phyloP scores from a whole-genome alignment of 164 flowering plant genomes.

The Liquidambar formosana region DNA sequence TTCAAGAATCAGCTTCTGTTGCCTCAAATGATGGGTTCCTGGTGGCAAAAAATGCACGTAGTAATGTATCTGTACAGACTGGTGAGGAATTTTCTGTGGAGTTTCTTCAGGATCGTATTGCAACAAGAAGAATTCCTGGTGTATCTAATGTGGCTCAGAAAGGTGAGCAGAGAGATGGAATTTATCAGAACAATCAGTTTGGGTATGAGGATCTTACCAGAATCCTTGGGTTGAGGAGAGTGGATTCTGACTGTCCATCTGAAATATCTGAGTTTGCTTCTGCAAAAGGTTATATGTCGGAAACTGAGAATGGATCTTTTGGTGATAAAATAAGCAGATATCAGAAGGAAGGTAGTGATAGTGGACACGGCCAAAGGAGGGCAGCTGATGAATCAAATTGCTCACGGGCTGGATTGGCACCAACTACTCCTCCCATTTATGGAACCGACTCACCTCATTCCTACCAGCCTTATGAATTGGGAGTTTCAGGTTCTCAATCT shows the following conservation, averaged over 20 bases:
- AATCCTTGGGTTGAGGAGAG: slow-evolving; percentile 37
- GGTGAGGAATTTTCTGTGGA: slow-evolving; percentile 41
- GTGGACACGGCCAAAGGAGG: slow-evolving; percentile 16
- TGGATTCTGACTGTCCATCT: slow-evolving; percentile 33
- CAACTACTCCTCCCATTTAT: slow-evolving; percentile 10
- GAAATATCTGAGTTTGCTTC: slow-evolving; percentile 28
- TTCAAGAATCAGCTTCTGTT: slow-evolving; percentile 9
- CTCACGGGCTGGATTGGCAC: slow-evolving; percentile 11
- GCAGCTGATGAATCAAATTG: slow-evolving; percentile 14
- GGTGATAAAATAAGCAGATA: slow-evolving; percentile 12
- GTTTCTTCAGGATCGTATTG: slow-evolving; percentile 29
- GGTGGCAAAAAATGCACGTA: slow-evolving; percentile 13
- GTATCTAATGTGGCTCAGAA: slow-evolving; percentile 12
- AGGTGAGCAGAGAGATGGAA: slow-evolving; percentile 6
- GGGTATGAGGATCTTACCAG: slow-evolving; percentile 35
- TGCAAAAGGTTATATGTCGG: slow-evolving; percentile 19
- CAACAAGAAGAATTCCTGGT: slow-evolving; percentile 9
- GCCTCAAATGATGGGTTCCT: background rate
- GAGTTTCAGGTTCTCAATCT: slow-evolving; percentile 19
- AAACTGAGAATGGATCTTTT: slow-evolving; percentile 24
- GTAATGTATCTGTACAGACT: slow-evolving; percentile 28
- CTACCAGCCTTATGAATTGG: slow-evolving; percentile 19
- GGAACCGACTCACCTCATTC: slow-evolving; percentile 20
- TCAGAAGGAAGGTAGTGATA: slow-evolving; percentile 17
- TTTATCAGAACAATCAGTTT: slow-evolving; percentile 19